Base-by-base conservation (phyloP, 805 yeast species). In the Scheffersomyces stipitis region DNA sequence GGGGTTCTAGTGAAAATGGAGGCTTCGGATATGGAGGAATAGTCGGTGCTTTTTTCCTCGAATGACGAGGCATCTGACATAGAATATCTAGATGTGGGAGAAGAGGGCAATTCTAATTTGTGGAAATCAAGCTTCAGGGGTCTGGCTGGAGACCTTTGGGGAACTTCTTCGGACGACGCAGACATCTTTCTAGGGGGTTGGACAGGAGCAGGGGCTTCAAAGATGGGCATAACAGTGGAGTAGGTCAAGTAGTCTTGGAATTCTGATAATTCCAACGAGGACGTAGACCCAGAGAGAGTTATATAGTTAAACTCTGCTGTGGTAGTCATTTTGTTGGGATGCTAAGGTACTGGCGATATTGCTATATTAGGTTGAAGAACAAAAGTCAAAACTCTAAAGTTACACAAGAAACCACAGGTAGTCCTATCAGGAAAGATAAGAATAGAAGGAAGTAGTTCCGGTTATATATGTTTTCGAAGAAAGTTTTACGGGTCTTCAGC, bases 51-150 rank as follows among this genome's bases (percentile, higher is more conserved):
- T 18, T 34, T 38, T 24, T 41, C 35, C 15, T 54, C 57, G 17
- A 40, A 33, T 4, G 54, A 49, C 30, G 57, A 47, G 5, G 51
- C 18, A 18, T 51, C 59, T 3, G 54, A 41, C 4, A 40, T 18
- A 39, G 37, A 13, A 31, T 30, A 9, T 31, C 28, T 13, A 36
- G 36, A n/a, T 36, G 29, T 14, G 6, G 6, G 5, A 12, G 5
- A 28, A n/a, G 6, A 14, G 30, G 5, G 18, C 7, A 5, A 4
- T 30, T 24, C 18, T n/a, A 10, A 22, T 15, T 14, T 20, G 18
- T 15, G 28, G 15, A 15, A 4, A n/a, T 16, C 8, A 26, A 27
- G 17, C 9, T 16, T 13, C 14, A 18, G 26, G 2, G 15, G 14
- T 27, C 36, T 15, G 14, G 36, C 31, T 2, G 33, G 30, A 4